Conservation (phyloP, 441 rosid species). For the Jatropha multifida region DNA sequence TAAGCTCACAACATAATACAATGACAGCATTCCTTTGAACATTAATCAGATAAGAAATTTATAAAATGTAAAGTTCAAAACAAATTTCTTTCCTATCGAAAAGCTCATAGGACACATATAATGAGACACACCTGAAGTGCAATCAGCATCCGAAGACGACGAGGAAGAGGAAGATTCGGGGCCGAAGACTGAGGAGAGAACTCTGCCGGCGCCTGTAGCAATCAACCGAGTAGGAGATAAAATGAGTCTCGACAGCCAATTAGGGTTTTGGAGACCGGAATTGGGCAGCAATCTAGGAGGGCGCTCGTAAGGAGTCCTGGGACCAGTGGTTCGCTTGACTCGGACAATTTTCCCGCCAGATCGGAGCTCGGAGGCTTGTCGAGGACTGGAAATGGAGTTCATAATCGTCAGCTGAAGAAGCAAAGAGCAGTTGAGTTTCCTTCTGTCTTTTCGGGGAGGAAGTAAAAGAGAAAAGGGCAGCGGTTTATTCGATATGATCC, state of each 20-base stretch:
- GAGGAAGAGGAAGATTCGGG: conserved; percentile 50
- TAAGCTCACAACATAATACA: neutral
- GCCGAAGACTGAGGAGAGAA: conserved; percentile 63
- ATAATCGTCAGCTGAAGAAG: conserved; percentile 22
- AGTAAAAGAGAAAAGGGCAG: neutral
- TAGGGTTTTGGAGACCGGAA: conserved; percentile 57
- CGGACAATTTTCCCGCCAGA: conserved; percentile 69
- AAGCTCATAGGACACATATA: neutral
- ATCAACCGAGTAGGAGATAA: conserved; percentile 71
- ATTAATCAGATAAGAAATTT: neutral
- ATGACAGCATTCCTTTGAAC: neutral
- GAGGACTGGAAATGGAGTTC: conserved; percentile 42
- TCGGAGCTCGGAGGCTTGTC: conserved; percentile 32
- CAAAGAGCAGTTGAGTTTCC: neutral
- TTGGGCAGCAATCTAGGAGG: conserved; percentile 27
- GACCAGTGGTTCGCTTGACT: conserved; percentile 36
- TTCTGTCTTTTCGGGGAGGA: neutral
- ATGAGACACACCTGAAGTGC: conserved; percentile 42
- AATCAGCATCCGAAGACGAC: conserved; percentile 40
- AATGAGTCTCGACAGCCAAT: conserved; percentile 81
- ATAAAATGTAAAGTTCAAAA: neutral
- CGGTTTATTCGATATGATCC: conserved; percentile 2
- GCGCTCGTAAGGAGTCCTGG: conserved; percentile 64
- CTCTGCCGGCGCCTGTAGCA: conserved; percentile 75
- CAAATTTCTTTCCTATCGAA: neutral